Base-by-base conservation (phyloP, 352 stramenopile genomes). In the Phytophthora tubulina region DNA sequence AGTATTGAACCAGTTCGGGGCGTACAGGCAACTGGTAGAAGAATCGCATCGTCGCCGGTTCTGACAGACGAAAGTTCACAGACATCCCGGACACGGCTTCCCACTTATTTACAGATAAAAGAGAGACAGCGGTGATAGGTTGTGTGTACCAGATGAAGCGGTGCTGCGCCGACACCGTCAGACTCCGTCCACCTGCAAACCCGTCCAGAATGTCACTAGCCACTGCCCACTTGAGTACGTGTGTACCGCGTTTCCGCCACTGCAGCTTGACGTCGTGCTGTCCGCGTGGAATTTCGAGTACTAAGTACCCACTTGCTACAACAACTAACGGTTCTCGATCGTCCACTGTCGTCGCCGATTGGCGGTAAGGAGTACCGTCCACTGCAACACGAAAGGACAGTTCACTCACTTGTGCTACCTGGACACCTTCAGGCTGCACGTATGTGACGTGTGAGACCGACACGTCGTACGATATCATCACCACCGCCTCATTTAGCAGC, bases 21-120 rank as follows among this genome's bases (percentile, higher is more conserved):
- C 81, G 86, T 1, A 89, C 84, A 46, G 86, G 86, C 2, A 95
- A 67, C 54, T 93, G 85, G 61, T 93, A 95, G 50, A 95, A 93
- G 31, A 95, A 79, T 7, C 80, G 82, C 3, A 93, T 70, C 4
- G 78, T 80, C 15, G 78, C 70, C 2, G 67, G n/a, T 48, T 92
- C 81, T 0, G 77, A 72, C 2, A 93, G 50, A 0, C 82, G 78
- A 54, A 95, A 82, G 9, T 71, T 72, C 0, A 95, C 30, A 3
- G 54, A 27, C 84, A 93, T 95, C 9, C 84, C 85, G 0, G 73
- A 52, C 10, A 93, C 77, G 5, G 54, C 44, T 54, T 91, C 82
- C 88, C 88, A 95, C 30, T 66, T 70, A 53, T 83, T 78, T 6
- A 83, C 72, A 15, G 77, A 85, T 33, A 83, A 48, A 17, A 94